Conservation (phyloP, 2,329 filamentous ascomycete genomes). For the Pyricularia grisea region DNA sequence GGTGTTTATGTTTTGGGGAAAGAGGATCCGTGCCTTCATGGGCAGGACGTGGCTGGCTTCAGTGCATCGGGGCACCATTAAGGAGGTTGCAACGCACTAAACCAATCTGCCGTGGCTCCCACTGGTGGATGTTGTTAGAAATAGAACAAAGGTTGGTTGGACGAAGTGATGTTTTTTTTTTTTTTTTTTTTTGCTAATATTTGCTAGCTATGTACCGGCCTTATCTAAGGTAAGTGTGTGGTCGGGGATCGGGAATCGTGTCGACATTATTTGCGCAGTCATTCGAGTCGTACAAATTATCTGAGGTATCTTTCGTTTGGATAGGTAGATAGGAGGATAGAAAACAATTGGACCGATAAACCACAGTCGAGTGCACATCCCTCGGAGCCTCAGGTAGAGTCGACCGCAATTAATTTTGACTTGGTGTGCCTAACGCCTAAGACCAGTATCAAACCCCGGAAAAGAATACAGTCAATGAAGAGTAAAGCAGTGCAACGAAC, state of each 20-base stretch:
- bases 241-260: too few species aligned
- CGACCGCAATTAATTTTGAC: background rate
- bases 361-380: background rate
- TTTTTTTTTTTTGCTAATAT: too few species aligned
- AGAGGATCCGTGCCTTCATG: constrained; percentile 36
- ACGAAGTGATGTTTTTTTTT: too few species aligned
- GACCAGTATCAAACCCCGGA: background rate
- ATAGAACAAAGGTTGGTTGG: too few species aligned
- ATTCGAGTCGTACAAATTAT: too few species aligned
- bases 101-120: background rate
- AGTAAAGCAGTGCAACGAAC: background rate
- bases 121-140: background rate
- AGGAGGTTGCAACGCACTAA: constrained; percentile 20
- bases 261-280: too few species aligned
- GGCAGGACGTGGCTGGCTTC: constrained; percentile 35
- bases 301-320: too few species aligned
- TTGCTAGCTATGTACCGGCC: too few species aligned
- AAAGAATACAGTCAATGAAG: background rate
- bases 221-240: too few species aligned
- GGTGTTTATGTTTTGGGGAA: constrained; percentile 40
- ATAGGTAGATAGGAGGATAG: too few species aligned
- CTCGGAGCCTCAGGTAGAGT: too few species aligned
- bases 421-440: background rate
- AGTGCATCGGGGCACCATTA: constrained; percentile 27
- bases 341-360: background rate